These are phyloP conservation scores for Decorospora gaudefroyi DNA, from an alignment of 2,329 filamentous ascomycete species.

Conservation along the genomic window DNA sequence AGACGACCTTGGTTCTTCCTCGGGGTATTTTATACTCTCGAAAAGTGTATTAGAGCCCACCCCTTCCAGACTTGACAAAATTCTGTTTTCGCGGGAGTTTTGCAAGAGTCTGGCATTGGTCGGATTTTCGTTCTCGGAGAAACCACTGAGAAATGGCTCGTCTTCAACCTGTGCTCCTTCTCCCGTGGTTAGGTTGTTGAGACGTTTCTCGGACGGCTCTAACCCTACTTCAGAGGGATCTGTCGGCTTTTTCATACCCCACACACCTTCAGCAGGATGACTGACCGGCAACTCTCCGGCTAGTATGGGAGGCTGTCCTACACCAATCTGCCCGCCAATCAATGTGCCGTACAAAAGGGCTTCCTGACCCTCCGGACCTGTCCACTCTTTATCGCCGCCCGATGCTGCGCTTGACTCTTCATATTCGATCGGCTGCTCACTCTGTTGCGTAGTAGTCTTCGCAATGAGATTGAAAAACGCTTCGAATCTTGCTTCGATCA, in stretches of 20 bases:
- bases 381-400: not conserved
- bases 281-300: not conserved
- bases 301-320: conserved; percentile 17
- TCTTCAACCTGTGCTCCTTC: not conserved
- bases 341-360: not conserved
- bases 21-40: not conserved
- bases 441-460: conserved; percentile 4
- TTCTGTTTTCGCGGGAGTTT: not conserved
- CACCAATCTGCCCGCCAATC: conserved; percentile 15
- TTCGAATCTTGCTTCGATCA: conserved; percentile 16
- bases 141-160: too few relatives aligned
- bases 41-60: not conserved
- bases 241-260: not conserved
- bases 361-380: not conserved
- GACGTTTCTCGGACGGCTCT: not conserved
- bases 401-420: conserved; percentile 6
- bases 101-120: not conserved
- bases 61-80: too few relatives aligned
- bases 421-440: conserved; percentile 16
- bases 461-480: conserved; percentile 23
- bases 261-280: not conserved
- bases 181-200: too few relatives aligned
- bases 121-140: too few relatives aligned
- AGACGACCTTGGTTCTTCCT: not conserved
- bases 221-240: not conserved